Evolutionary conservation across 2,329 filamentous ascomycete genomes (phyloP).

Genomic region (Aspergillus brasiliensis): DNA sequence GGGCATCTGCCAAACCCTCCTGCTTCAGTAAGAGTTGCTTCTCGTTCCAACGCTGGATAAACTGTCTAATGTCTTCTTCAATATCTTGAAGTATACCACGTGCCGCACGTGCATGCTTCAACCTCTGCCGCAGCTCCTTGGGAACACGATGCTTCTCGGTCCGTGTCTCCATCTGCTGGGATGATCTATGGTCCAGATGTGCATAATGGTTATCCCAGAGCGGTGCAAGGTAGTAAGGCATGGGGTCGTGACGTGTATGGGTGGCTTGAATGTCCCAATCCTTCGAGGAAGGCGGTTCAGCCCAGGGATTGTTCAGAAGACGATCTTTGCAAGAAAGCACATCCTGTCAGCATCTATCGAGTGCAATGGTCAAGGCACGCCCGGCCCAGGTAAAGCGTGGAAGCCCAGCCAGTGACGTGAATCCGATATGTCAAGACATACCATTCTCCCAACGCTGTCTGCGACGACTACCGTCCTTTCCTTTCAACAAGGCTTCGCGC

Average conservation of each 20-base stretch:
- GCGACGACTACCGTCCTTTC: slow-evolving; percentile 85
- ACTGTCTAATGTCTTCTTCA: slow-evolving; percentile 79
- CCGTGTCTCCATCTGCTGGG: slow-evolving; percentile 39
- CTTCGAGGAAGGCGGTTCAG: slow-evolving; percentile 73
- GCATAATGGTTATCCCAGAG: slow-evolving; percentile 72
- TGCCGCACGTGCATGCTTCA: slow-evolving; percentile 79
- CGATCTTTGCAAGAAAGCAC: slow-evolving; percentile 61
- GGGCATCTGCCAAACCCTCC: slow-evolving; percentile 49
- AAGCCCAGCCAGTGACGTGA: not conserved
- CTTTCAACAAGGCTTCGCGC: slow-evolving; percentile 78
- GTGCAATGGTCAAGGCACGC: not conserved
- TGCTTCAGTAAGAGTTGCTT: slow-evolving; percentile 52
- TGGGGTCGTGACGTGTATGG: slow-evolving; percentile 68
- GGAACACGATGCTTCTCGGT: slow-evolving; percentile 60
- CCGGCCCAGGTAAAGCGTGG: not conserved
- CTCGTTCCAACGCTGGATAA: slow-evolving; percentile 65
- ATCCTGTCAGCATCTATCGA: slow-evolving; percentile 25
- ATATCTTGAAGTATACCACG: slow-evolving; percentile 78
- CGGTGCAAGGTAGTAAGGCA: slow-evolving; percentile 87
- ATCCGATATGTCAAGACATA: slow-evolving; percentile 44
- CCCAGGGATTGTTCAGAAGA: slow-evolving; percentile 83
- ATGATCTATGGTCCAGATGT: slow-evolving; percentile 40
- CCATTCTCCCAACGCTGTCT: slow-evolving; percentile 94
- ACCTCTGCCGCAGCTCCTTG: slow-evolving; percentile 74
- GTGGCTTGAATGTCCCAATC: slow-evolving; percentile 86